Evolutionary conservation across 768 basidiomycete genomes (phyloP), one percentile per base, ranked within the genome.

Genomic region (Phaeolepiota aurea): DNA sequence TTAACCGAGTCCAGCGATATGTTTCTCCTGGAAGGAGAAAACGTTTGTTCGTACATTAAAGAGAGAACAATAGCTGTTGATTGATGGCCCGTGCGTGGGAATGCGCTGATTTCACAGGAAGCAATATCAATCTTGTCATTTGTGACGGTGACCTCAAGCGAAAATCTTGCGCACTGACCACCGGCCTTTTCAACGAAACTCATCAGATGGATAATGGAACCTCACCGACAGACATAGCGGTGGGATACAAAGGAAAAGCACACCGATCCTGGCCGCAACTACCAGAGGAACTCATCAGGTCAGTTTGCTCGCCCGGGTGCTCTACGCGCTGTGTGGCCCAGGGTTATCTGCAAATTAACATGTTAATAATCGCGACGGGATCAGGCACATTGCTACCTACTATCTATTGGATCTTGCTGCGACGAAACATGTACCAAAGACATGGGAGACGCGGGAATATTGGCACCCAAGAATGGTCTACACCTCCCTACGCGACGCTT

Each of bases 391-490:
- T 54, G 68, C 73, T 20, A 81, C 79, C 0, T 65, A 74, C 51
- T 75, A 74, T 54, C 68, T 85, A 25, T 68, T 57, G 66, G 74
- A 69, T 54, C 59, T 54, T 47, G 58, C 72, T 18, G 52, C 54
- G 0, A 57, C 54, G 4, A 63, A 51, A 20, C 73, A 76, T 48
- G 68, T 62, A 47, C 81, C 81, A 2, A 60, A 62, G 49, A 50
- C 58, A 52, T 57, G 68, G 67, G 71, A 72, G n/a, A 42, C 56
- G 32, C 70, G 66, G 41, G 71, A 77, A 35, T 54, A 64, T 11
- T 85, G 81, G 82, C 71, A 74, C 32, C 66, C 69, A 7, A 65
- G 79, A 44, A 74, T 82, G 59, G 72, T 79, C 1, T 86, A 74
- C 55, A 66, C 69, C 9, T 64, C 69, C 34, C 57, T 85, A 48